Base-by-base conservation (phyloP, 1,284 basidiomycete genomes). In the Schizopora paradoxa region DNA sequence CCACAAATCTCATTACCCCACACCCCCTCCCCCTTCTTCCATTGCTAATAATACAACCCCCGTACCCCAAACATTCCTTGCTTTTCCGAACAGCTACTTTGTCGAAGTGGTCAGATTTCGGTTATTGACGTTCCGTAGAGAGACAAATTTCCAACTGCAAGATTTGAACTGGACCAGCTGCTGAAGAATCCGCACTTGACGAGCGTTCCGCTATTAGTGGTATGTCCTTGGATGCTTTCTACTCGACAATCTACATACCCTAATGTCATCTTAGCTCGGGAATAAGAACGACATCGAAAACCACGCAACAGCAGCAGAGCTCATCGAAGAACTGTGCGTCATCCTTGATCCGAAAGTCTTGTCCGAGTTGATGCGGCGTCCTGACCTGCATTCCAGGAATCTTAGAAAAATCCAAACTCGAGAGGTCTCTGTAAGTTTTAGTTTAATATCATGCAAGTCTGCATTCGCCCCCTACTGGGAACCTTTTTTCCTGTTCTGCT, bases 211-310 rank as follows among this genome's bases (percentile, higher is more conserved):
- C 63, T 98, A 29, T 77, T 98, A 11, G 92, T 98, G 45, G 86
- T 89, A 53, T 16, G 5, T 41, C 14, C 10, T 38, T 45, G 39
- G 28, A 16, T 29, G 28, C 14, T 13, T 26, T 52, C 27, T 28
- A 6, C n/a, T 22, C 1, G 22, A 11, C 11, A 13, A 23, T 4
- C 14, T 21, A 35, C n/a, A 47, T 23, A 4, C 8, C 32, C 47
- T 28, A 39, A 40, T 34, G 44, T 7, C 14, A 32, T 26, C 27
- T 21, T 16, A 88, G 79, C 73, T 98, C 19, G 95, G 92, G 1
- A 98, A 97, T 66, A 99, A 99, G 73, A 96, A 92, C 59, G 95
- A 98, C 60, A 57, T 98, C 1, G 76, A 83, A 2, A 79, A 73
- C 8, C 89, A 92, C 49, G 81, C 86, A 1, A 66, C 79, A 8